Evolutionary conservation across 2,329 filamentous ascomycete genomes (phyloP), one percentile per base, ranked within the genome.

Genomic region (Aspergillus aculeatus): DNA sequence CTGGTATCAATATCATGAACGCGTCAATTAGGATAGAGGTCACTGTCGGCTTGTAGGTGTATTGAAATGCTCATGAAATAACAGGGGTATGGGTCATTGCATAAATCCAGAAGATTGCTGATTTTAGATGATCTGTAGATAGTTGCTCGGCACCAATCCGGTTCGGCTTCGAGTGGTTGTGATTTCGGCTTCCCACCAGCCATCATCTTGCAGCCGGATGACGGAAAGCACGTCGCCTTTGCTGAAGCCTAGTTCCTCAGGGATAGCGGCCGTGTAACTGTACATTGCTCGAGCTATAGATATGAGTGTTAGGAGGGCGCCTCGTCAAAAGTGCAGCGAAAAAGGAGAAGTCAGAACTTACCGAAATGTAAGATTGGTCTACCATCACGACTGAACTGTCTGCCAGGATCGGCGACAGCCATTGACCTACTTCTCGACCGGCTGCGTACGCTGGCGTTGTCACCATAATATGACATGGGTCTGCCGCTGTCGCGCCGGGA

Each of bases 171-270:
- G 74, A 47, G 78, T 74, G 9, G 81, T 81, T 50, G 93, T 90
- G 47, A 97, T 86, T 75, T 97, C 94, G 12, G 96, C 96, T 79
- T 99, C 95, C 95, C 96, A 99, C 95, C 95, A 99, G 21, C 95
- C 95, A 72, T 99, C 95, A 73, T 99, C 95, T 77, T 99, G 95
- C 70, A 96, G 86, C 61, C 93, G 85, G 50, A 97, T 81, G 14
- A 99, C 88, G 2, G 94, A 92, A 14, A 99, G 82, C 60, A 94
- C 87, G 72, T 99, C 96, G 51, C 93, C 93, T 80, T 99, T 99
- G 50, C 83, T 83, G 75, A 99, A 99, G 14, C 90, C 89, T 21
- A 99, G 81, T 77, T 99, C 96, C 73, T 98, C 95, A 0, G 94
- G 92, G 60, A 99, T 99, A 23, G 92, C 94, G 2, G 95, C 92